Base-by-base conservation (phyloP, 2,329 filamentous ascomycete species). In the Meredithiella fracta region DNA sequence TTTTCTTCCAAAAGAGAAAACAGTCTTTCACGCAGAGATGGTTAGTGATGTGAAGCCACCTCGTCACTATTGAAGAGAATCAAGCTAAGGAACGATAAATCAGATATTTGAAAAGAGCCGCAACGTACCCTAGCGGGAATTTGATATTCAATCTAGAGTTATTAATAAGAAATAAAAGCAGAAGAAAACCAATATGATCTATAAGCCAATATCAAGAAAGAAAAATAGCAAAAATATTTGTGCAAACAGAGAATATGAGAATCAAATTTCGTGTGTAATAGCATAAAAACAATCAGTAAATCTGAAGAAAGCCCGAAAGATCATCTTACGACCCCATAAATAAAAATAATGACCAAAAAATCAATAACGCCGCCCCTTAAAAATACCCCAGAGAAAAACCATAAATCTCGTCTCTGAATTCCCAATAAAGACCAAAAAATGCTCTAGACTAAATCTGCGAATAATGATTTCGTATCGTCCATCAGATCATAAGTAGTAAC, bases 381-480 rank as follows among this genome's bases (percentile, higher is more conserved):
- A 53, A 51, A 47, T 23, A 56, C 47, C 22, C 51, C 50, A 52
- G 50, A 8, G n/a, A 22, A 20, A 55, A 49, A n/a, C 29, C 54
- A 40, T 15, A 38, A 38, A 25, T 44, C 51, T n/a, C n/a, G n/a
- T n/a, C 22, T 42, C 31, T 38, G 29, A 40, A 29, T n/a, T 38
- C 47, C 31, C 34, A 25, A 51, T 23, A 22, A 26, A 38, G 47
- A 51, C 25, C 31, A 25, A 49, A 53, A 42, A 53, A 53, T 58
- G 53, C 51, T 34, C 51, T 58, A 40, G 40, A 55, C 52, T 25
- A 53, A 52, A 56, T 38, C 34, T 26, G 23, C 40, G 47, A 51
- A 31, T 31, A 47, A 55, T 42, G 47, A 55, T 38, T 55, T 56
- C 49, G n/a, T 55, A 55, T 38, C 55, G 37, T 56, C 49, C n/a